Conservation (phyloP, 108 stramenopile species). For the Pseudonitzschia multiseries region DNA sequence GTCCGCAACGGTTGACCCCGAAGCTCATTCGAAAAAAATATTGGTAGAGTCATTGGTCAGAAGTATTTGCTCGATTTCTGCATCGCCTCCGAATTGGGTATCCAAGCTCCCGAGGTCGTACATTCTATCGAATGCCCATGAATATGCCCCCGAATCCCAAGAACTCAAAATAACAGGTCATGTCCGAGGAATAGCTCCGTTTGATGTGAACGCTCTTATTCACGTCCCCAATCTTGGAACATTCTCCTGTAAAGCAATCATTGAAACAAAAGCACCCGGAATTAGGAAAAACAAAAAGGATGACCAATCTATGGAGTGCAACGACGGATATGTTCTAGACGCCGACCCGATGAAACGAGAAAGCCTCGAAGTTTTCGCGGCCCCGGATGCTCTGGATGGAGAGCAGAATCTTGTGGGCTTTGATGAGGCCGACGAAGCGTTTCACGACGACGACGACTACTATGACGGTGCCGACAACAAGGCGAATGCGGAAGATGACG, state of each 20-base stretch:
- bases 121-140: conserved; percentile 62
- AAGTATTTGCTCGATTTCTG: conserved; percentile 68
- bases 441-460: conserved; percentile 46
- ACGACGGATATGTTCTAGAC: conserved; percentile 26
- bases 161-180: conserved; percentile 87
- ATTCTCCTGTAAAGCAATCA: conserved; percentile 57
- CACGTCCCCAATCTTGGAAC: conserved; percentile 92
- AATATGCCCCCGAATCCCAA: conserved; percentile 50
- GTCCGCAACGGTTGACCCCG: conserved; percentile 19
- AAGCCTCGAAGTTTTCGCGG: conserved; percentile 86
- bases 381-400: conserved; percentile 91
- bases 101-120: conserved; percentile 68
- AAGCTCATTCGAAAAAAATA: conserved; percentile 30
- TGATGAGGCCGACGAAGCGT: conserved; percentile 74
- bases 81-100: conserved; percentile 76
- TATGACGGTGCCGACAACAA: conserved; percentile 35
- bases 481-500: conserved; percentile 32
- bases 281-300: conserved; percentile 29
- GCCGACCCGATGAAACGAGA: conserved; percentile 67
- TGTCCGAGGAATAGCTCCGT: conserved; percentile 83
- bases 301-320: conserved; percentile 22
- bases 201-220: conserved; percentile 81
- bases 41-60: conserved; percentile 58
- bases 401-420: conserved; percentile 99
- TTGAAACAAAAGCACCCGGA: conserved; percentile 32